Percentiles rank a stretch among this genome's conserved stretches.
phyloP scores from a whole-genome alignment of 164 flowering plant species.

The Kalanchoe fedtschenkoi region DNA sequence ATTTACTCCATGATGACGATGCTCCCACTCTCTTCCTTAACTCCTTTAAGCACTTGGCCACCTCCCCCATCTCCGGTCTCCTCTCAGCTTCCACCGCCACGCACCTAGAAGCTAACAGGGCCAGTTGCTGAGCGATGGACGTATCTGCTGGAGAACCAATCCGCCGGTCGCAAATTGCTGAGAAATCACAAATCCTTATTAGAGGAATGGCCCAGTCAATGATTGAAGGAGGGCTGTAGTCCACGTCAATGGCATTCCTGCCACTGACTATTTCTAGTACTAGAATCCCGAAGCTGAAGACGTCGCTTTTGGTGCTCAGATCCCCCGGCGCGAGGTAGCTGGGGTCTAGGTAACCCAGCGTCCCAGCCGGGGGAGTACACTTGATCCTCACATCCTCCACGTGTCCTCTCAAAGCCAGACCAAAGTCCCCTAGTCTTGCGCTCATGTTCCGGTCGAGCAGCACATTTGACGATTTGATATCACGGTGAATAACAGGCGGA shows the following conservation, averaged over 20 bases:
- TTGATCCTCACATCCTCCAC: slow-evolving; percentile 54
- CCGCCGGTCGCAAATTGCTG: slow-evolving; percentile 37
- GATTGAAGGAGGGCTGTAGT: slow-evolving; percentile 74
- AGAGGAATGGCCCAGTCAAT: slow-evolving; percentile 81
- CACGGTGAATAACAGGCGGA: slow-evolving; percentile 86
- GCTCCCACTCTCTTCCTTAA: slow-evolving; percentile 20
- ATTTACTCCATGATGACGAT: slow-evolving; percentile 27
- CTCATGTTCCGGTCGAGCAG: slow-evolving; percentile 44
- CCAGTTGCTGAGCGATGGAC: slow-evolving; percentile 30
- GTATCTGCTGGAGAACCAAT: slow-evolving; percentile 23
- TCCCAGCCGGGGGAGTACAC: slow-evolving; percentile 78
- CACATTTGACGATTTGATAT: slow-evolving; percentile 78
- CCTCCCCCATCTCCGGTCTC: slow-evolving; percentile 72
- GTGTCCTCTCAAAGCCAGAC: slow-evolving; percentile 65
- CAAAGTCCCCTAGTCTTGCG: slow-evolving; percentile 72
- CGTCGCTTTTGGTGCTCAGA: slow-evolving; percentile 57
- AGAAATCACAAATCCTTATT: slow-evolving; percentile 32
- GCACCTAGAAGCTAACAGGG: slow-evolving; percentile 50
- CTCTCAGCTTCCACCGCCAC: slow-evolving; percentile 42
- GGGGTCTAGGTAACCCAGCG: slow-evolving; percentile 75
- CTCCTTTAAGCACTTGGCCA: slow-evolving; percentile 36
- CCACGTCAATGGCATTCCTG: slow-evolving; percentile 67
- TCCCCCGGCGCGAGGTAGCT: slow-evolving; percentile 59
- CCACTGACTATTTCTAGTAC: slow-evolving; percentile 67
- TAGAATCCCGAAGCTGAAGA: slow-evolving; percentile 69